Percentiles rank a stretch among this genome's conserved stretches.
phyloP scores from a whole-genome alignment of 179 eudicot genomes.

The Pouteria campechiana region DNA sequence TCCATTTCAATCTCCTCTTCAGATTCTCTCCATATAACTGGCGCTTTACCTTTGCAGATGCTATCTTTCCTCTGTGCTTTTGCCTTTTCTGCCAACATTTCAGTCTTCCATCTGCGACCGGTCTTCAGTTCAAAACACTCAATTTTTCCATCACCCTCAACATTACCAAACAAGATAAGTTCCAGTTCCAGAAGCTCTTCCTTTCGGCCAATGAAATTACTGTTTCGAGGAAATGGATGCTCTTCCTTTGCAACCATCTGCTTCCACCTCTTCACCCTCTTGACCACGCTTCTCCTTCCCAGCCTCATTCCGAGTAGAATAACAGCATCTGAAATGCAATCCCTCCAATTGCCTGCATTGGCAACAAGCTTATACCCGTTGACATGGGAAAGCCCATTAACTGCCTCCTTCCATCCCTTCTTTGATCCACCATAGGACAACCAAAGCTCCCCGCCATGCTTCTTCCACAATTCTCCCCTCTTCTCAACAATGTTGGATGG shows the following conservation, averaged over 20 bases:
- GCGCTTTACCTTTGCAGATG: constrained; percentile 73
- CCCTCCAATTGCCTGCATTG: constrained; percentile 77
- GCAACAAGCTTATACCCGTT: constrained; percentile 95
- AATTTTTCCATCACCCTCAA: constrained; percentile 62
- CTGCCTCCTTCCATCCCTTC: constrained; percentile 94
- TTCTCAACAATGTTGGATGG: constrained; percentile 71
- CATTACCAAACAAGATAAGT: constrained; percentile 89
- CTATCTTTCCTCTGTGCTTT: constrained; percentile 29
- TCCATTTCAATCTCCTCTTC: constrained; percentile 96
- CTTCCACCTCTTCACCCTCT: constrained; percentile 74
- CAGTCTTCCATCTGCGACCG: constrained; percentile 42
- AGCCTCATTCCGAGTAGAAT: constrained; percentile 71
- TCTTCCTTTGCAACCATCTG: constrained; percentile 79
- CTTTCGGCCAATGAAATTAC: constrained; percentile 78
- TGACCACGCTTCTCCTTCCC: constrained; percentile 96
- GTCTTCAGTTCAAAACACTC: constrained; percentile 86
- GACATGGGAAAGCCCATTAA: constrained; percentile 58
- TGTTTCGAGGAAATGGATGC: constrained; percentile 74
- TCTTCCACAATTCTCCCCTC: constrained; percentile 76
- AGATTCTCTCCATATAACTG: constrained; percentile 80
- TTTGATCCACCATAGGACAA: constrained; percentile 66
- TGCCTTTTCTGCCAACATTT: constrained; percentile 44
- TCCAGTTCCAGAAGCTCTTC: constrained; percentile 88
- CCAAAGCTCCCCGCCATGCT: constrained; percentile 73
- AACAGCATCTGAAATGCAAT: constrained; percentile 67